A percentile compares a stretch with the other conserved stretches of the same genome.
Conservation (phyloP, 257 asterid genomes). For the Dorcoceras hygrometricum region DNA sequence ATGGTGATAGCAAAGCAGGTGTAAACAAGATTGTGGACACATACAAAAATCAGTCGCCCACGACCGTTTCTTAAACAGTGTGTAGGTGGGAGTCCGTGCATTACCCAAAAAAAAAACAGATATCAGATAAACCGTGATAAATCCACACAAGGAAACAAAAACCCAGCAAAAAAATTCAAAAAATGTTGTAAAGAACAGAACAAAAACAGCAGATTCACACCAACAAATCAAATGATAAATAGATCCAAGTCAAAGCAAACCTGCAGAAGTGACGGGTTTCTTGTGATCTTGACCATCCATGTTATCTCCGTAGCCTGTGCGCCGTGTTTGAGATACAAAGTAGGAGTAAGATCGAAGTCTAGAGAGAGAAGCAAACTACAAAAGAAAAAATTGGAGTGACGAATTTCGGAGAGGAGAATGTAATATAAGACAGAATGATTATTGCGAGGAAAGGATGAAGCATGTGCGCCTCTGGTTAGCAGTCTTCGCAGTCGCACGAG, state of each 20-base stretch:
- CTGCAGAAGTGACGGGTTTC: conserved; percentile 29
- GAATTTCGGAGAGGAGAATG: conserved; percentile 10
- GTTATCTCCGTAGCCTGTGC: conserved; percentile 13
- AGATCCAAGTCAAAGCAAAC: conserved; percentile 16
- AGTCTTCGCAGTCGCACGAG: neutral
- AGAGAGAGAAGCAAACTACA: conserved; percentile 12
- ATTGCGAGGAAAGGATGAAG: neutral
- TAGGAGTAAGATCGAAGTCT: conserved; percentile 17
- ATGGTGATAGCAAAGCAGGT: neutral
- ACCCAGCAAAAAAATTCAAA: conserved; percentile 12
- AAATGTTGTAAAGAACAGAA: conserved; percentile 10
- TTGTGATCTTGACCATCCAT: conserved; percentile 38
- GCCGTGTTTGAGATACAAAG: conserved; percentile 23
- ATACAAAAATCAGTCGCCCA: neutral
- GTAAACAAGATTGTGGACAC: neutral
- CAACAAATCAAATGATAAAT: neutral
- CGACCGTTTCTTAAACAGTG: neutral
- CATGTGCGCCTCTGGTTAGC: neutral
- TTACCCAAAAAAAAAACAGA: neutral
- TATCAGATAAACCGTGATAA: conserved; percentile 21
- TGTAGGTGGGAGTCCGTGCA: neutral
- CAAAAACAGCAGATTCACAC: conserved; percentile 14
- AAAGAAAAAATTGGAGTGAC: neutral
- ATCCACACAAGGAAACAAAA: conserved; percentile 21
- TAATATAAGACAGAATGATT: conserved; percentile 12